Conservation (phyloP, 2,329 filamentous ascomycete species). For the Penicillium sp. region DNA sequence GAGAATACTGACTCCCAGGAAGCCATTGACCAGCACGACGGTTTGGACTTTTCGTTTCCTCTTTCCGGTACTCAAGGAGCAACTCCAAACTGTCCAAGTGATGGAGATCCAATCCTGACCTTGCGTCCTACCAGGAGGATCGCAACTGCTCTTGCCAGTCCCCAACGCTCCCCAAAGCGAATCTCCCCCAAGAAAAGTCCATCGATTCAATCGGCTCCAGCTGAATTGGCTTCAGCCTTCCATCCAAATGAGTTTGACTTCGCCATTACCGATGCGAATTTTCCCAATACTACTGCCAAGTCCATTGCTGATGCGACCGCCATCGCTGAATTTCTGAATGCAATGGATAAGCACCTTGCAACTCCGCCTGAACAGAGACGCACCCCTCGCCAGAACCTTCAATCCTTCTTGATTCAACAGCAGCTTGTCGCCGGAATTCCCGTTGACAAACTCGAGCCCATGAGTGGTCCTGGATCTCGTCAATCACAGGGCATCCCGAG, state of each 20-base stretch:
- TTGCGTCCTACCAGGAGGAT: neutral
- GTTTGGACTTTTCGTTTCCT: neutral
- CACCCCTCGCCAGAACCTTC: constrained; percentile 10
- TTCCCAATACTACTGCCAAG: neutral
- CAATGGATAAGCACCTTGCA: neutral
- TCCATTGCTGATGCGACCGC: neutral
- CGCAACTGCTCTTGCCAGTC: neutral
- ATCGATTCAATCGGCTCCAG: neutral
- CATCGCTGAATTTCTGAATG: neutral
- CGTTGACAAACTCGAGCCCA: constrained; percentile 20
- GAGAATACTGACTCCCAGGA: neutral
- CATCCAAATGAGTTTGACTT: neutral
- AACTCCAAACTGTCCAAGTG: neutral
- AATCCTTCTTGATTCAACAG: constrained; percentile 28
- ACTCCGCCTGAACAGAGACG: neutral
- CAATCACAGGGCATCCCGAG: neutral
- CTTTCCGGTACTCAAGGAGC: neutral
- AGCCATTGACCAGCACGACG: neutral
- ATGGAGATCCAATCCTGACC: neutral
- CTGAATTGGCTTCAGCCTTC: neutral
- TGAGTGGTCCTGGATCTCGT: constrained; percentile 2
- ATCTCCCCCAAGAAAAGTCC: neutral
- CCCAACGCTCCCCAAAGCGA: neutral
- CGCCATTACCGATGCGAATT: neutral
- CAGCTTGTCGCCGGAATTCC: constrained; percentile 30